Percentiles rank a stretch among this genome's conserved stretches.
phyloP scores from a whole-genome alignment of 78 protist species.

The Tieghemostelium lacteum region DNA sequence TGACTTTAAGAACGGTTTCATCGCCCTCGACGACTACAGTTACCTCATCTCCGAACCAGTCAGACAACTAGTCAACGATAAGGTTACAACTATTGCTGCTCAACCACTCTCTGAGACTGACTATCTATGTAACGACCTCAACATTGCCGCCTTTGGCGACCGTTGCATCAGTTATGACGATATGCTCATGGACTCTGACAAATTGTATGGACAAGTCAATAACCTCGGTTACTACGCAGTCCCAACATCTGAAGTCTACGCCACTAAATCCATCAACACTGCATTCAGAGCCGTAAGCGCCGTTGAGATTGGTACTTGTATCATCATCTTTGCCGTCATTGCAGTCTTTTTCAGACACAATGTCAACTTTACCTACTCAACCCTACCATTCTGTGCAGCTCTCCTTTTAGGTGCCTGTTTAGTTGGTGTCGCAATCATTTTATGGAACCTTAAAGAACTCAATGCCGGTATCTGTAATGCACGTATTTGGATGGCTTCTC shows the following conservation, averaged over 20 bases:
- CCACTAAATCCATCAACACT: conserved; percentile 3
- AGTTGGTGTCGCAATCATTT: conserved; percentile 15
- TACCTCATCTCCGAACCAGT: too few species aligned
- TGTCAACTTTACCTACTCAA: conserved; percentile 25
- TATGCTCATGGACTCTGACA: not conserved
- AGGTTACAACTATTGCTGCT: too few species aligned
- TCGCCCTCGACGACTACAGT: conserved; percentile 7
- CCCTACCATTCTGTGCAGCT: conserved; percentile 35
- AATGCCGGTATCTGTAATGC: conserved; percentile 17
- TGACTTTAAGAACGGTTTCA: conserved; percentile 46
- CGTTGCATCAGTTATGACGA: not conserved
- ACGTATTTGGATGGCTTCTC: conserved; percentile 57
- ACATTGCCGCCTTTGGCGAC: not conserved
- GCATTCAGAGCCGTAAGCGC: conserved; percentile 26
- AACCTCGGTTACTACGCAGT: conserved; percentile 39
- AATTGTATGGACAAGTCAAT: not conserved
- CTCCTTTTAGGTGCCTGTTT: conserved; percentile 30
- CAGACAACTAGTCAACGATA: too few species aligned
- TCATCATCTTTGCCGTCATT: not conserved
- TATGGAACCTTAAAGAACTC: conserved; percentile 21
- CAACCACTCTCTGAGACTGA: too few species aligned
- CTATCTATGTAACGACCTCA: not conserved
- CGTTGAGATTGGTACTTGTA: conserved; percentile 20
- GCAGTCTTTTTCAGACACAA: conserved; percentile 15
- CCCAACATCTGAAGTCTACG: conserved; percentile 55